Evolutionary conservation across 1,284 basidiomycete genomes (phyloP).

Genomic region (Ustilago esculenta): DNA sequence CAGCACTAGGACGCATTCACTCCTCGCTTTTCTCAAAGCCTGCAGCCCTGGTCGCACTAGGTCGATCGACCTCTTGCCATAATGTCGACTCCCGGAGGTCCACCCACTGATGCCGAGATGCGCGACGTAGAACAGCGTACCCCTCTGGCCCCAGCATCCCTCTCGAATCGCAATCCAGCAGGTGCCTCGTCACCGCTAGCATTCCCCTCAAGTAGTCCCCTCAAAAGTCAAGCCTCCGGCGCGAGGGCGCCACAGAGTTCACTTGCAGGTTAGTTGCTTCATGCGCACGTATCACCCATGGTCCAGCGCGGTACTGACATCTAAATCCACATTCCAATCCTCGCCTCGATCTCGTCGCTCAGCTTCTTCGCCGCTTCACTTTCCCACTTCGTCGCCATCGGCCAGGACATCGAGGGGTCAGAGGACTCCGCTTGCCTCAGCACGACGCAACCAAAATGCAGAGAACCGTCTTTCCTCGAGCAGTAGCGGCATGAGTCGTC

Average conservation of each 20-base stretch:
- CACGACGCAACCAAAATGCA: conserved; percentile 30
- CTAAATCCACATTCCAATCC: too few relatives aligned
- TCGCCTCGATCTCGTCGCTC: too few relatives aligned
- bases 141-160: conserved; percentile 39
- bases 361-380: conserved; percentile 60
- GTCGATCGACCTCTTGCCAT: not conserved
- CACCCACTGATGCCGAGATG: conserved; percentile 44
- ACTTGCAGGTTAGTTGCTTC: conserved; percentile 39
- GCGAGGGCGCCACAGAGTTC: conserved; percentile 30
- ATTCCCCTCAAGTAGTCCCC: conserved; percentile 62
- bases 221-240: conserved; percentile 42
- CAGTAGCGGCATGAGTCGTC: conserved; percentile 43
- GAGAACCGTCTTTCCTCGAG: conserved; percentile 46
- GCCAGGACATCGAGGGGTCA: conserved; percentile 45
- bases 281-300: too few relatives aligned
- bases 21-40: not conserved
- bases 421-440: conserved; percentile 32
- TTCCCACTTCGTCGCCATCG: conserved; percentile 61
- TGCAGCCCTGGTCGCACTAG: not conserved
- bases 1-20: not conserved
- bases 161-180: conserved; percentile 29
- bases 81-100: conserved; percentile 49
- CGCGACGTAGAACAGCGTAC: conserved; percentile 44
- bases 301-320: not conserved
- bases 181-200: conserved; percentile 55